These are phyloP conservation scores for Sarocladium oryzae DNA, from an alignment of 2,329 filamentous ascomycete genomes.

Conservation along the genomic window DNA sequence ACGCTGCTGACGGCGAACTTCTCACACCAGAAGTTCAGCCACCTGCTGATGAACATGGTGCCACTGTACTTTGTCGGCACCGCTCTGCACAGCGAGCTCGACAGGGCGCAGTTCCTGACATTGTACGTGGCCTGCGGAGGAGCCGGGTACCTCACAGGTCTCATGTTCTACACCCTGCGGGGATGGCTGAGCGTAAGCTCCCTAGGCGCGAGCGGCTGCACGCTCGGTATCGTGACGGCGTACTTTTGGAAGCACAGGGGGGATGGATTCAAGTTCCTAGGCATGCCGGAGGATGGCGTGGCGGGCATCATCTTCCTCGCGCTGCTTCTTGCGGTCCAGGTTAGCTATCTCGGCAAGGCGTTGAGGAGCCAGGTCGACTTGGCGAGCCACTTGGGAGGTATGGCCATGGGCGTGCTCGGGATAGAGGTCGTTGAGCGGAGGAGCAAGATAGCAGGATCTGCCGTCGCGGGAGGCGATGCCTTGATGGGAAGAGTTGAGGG, in stretches of 20 bases:
- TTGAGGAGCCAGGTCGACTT: constrained; percentile 39
- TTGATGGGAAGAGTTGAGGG: neutral
- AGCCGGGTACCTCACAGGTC: constrained; percentile 51
- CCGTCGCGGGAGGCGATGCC: neutral
- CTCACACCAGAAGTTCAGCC: constrained; percentile 58
- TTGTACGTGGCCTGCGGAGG: constrained; percentile 56
- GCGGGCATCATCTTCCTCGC: constrained; percentile 48
- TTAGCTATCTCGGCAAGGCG: constrained; percentile 34
- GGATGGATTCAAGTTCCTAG: constrained; percentile 51
- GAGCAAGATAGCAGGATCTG: neutral
- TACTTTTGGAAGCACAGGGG: constrained; percentile 54
- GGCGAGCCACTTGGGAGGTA: constrained; percentile 46
- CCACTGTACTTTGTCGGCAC: constrained; percentile 61
- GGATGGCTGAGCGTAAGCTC: constrained; percentile 42
- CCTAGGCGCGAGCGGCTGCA: constrained; percentile 61
- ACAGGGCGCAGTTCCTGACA: constrained; percentile 62
- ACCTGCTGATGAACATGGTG: constrained; percentile 59
- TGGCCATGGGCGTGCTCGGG: constrained; percentile 39
- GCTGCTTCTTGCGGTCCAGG: constrained; percentile 42
- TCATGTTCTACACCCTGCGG: constrained; percentile 42
- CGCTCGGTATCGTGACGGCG: constrained; percentile 54
- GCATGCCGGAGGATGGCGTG: constrained; percentile 50
- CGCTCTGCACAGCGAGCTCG: constrained; percentile 63
- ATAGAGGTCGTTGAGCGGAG: constrained; percentile 24
- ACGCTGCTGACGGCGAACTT: constrained; percentile 60